These are phyloP conservation scores for Boletus edulis DNA, from an alignment of 768 basidiomycete genomes.

Conservation along the genomic window DNA sequence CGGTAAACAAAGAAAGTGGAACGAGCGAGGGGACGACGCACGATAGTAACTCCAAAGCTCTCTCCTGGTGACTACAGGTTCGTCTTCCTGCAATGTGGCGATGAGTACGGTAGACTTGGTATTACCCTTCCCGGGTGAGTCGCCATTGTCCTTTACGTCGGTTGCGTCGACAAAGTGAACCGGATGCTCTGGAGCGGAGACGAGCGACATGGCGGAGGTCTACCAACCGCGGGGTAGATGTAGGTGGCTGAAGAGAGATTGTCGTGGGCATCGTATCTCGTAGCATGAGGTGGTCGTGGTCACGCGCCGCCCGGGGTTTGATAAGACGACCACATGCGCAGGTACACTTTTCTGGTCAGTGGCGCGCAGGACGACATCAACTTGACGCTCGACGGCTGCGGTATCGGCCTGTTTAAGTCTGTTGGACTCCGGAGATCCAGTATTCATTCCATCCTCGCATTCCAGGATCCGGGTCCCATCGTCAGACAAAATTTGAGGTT, in stretches of 20 bases:
- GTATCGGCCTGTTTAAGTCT: too few relatives aligned
- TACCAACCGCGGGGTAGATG: background rate
- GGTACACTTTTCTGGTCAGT: too few relatives aligned
- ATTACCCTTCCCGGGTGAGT: constrained; percentile 4
- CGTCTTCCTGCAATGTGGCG: constrained; percentile 44
- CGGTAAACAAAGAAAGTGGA: background rate
- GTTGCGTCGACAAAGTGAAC: background rate
- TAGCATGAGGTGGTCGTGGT: too few relatives aligned
- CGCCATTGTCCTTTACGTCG: constrained; percentile 8
- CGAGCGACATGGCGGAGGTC: constrained; percentile 10
- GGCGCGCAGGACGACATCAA: too few relatives aligned
- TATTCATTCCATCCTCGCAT: too few relatives aligned
- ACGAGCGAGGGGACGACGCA: constrained; percentile 20
- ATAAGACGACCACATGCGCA: too few relatives aligned
- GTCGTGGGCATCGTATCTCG: too few relatives aligned
- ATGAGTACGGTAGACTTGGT: constrained; percentile 32
- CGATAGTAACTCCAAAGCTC: constrained; percentile 83
- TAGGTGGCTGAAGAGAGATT: background rate
- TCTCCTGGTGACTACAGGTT: constrained; percentile 66
- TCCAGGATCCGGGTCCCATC: too few relatives aligned
- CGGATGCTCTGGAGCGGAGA: constrained; percentile 3
- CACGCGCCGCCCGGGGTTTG: too few relatives aligned
- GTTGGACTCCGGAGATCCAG: too few relatives aligned
- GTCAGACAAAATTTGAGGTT: too few relatives aligned
- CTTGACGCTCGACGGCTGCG: too few relatives aligned